Evolutionary conservation across 1,139 yeast genomes (phyloP).

Genomic region (Pichia sp.): DNA sequence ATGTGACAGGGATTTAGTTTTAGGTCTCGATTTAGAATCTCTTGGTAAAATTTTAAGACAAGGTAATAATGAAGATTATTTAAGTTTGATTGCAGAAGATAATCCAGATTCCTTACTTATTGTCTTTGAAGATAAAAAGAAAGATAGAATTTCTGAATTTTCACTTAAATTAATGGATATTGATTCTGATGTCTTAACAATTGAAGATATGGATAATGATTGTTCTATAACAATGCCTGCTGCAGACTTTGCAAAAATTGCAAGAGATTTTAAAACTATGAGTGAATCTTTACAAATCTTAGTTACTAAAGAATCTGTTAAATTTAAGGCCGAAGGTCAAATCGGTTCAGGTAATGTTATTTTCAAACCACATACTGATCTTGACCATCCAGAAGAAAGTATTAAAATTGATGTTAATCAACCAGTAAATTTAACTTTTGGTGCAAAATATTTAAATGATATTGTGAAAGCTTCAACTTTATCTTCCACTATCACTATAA

Average conservation of each 20-base stretch:
- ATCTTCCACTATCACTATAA: slow-evolving; percentile 70
- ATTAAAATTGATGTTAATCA: slow-evolving; percentile 73
- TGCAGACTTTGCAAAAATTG: slow-evolving; percentile 79
- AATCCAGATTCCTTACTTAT: slow-evolving; percentile 76
- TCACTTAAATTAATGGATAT: slow-evolving; percentile 91
- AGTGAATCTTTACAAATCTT: slow-evolving; percentile 82
- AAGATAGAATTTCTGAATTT: slow-evolving; percentile 90
- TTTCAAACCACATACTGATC: slow-evolving; percentile 75
- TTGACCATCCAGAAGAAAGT: slow-evolving; percentile 72
- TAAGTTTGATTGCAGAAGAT: slow-evolving; percentile 89
- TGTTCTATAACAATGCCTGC: slow-evolving; percentile 86
- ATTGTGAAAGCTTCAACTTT: slow-evolving; percentile 87
- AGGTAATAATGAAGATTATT: slow-evolving; percentile 84
- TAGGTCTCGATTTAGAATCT: slow-evolving; percentile 86
- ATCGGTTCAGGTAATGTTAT: slow-evolving; percentile 85
- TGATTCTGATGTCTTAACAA: slow-evolving; percentile 88
- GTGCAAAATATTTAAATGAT: slow-evolving; percentile 83
- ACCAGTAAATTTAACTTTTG: slow-evolving; percentile 86
- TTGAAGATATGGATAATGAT: slow-evolving; percentile 91
- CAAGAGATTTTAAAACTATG: slow-evolving; percentile 79
- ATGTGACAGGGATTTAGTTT: slow-evolving; percentile 89
- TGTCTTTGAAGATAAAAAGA: slow-evolving; percentile 84
- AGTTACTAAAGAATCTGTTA: slow-evolving; percentile 89
- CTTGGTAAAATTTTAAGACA: slow-evolving; percentile 83
- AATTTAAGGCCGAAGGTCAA: slow-evolving; percentile 88